phyloP scores from a whole-genome alignment of 2,329 filamentous ascomycete genomes.

The Madurella fahalii region DNA sequence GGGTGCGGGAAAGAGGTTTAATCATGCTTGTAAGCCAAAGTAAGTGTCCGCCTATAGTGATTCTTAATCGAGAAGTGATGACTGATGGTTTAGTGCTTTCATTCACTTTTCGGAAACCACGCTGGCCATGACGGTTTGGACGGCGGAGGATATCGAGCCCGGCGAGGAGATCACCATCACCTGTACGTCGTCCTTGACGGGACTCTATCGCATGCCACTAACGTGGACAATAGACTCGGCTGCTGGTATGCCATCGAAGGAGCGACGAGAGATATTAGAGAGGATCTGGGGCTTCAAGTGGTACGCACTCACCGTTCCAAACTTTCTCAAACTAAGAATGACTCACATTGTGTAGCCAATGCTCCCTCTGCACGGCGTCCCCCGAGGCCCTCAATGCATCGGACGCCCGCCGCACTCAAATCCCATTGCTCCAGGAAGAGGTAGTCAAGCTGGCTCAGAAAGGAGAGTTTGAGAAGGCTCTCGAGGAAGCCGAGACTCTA shows the following conservation, averaged over 20 bases:
- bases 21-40: slow-evolving; percentile 30
- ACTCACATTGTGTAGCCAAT: slow-evolving; percentile 8
- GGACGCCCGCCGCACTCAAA: slow-evolving; percentile 8
- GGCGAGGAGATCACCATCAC: slow-evolving; percentile 26
- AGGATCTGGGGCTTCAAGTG: slow-evolving; percentile 24
- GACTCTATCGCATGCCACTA: too few relatives aligned
- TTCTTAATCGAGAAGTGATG: background rate
- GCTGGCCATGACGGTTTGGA: slow-evolving; percentile 23
- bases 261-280: slow-evolving; percentile 15
- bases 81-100: slow-evolving; percentile 16
- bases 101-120: slow-evolving; percentile 23
- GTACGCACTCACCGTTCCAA: background rate
- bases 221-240: slow-evolving; percentile 11
- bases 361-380: slow-evolving; percentile 17
- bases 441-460: slow-evolving; percentile 15
- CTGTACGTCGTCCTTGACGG: slow-evolving; percentile 10
- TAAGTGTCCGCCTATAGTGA: background rate
- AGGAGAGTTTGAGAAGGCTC: slow-evolving; percentile 16
- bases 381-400: slow-evolving; percentile 6
- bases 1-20: slow-evolving; percentile 23
- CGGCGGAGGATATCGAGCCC: slow-evolving; percentile 20
- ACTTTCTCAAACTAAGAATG: too few relatives aligned
- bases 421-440: slow-evolving; percentile 10
- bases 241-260: slow-evolving; percentile 11
- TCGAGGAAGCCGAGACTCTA: slow-evolving; percentile 12